Evolutionary conservation across 2,329 filamentous ascomycete species (phyloP).

Genomic region (Colletotrichum noveboracense): DNA sequence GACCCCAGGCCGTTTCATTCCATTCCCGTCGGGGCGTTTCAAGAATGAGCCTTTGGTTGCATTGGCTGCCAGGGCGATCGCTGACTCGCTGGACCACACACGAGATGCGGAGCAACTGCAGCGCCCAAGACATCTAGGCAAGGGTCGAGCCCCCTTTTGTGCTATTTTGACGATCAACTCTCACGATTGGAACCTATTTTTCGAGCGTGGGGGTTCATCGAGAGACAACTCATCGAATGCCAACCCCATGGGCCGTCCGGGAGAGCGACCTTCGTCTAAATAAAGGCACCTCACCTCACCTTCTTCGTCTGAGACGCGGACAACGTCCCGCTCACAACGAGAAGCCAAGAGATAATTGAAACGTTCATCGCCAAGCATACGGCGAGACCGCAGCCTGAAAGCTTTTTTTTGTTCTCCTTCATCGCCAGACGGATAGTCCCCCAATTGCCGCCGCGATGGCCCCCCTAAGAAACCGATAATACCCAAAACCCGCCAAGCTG

Average conservation of each 20-base stretch:
- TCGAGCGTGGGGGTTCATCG: neutral
- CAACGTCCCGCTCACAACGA: neutral
- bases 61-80: neutral
- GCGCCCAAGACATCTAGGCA: neutral
- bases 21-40: slow-evolving; percentile 6
- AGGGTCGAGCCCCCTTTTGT: slow-evolving; percentile 4
- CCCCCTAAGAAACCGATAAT: neutral
- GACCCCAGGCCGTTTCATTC: slow-evolving; percentile 4
- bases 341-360: slow-evolving; percentile 16
- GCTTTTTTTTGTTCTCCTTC: neutral
- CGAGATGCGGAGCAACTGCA: neutral
- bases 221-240: neutral
- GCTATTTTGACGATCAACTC: slow-evolving; percentile 15
- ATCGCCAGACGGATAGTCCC: neutral
- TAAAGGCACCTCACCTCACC: neutral
- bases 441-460: neutral
- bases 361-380: slow-evolving; percentile 15
- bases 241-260: neutral
- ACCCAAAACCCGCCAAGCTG: slow-evolving; percentile 17
- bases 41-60: neutral
- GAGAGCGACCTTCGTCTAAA: neutral
- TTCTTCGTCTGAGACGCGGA: neutral
- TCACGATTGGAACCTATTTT: neutral
- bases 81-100: slow-evolving; percentile 2
- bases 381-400: neutral